Evolutionary conservation across 257 asterid genomes (phyloP).

Genomic region (Lycium barbarum): DNA sequence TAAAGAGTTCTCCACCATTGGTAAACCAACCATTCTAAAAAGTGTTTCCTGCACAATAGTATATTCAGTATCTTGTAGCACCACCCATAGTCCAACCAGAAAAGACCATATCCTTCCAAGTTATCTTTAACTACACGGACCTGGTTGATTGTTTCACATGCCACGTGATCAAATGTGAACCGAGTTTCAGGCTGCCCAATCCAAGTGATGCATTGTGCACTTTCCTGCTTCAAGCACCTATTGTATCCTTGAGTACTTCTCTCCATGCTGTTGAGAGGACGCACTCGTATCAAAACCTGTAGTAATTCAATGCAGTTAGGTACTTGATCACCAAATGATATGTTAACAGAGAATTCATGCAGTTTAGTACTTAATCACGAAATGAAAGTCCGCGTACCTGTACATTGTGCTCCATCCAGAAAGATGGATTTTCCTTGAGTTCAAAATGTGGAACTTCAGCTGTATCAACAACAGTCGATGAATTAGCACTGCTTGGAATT

Average conservation of each 20-base stretch:
- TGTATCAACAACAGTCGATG: slow-evolving; percentile 58
- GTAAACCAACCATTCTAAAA: slow-evolving; percentile 92
- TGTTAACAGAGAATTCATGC: neutral
- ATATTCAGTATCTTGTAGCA: neutral
- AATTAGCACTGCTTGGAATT: slow-evolving; percentile 56
- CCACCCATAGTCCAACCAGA: neutral
- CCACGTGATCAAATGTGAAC: slow-evolving; percentile 93
- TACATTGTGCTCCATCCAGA: slow-evolving; percentile 98
- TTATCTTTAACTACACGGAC: slow-evolving; percentile 42
- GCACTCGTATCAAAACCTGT: slow-evolving; percentile 87
- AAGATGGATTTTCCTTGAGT: slow-evolving; percentile 87
- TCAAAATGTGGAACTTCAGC: slow-evolving; percentile 86
- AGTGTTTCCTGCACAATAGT: slow-evolving; percentile 78
- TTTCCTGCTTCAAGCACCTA: slow-evolving; percentile 95
- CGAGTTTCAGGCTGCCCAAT: slow-evolving; percentile 94
- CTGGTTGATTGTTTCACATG: slow-evolving; percentile 91
- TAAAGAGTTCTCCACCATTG: slow-evolving; percentile 97
- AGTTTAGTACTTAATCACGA: neutral
- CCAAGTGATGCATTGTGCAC: slow-evolving; percentile 86
- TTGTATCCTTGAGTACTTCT: slow-evolving; percentile 62
- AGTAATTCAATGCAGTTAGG: slow-evolving; percentile 24
- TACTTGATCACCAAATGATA: slow-evolving; percentile 13
- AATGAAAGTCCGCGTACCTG: slow-evolving; percentile 59
- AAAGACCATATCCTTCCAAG: neutral
- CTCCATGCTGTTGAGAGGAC: slow-evolving; percentile 87